These are phyloP conservation scores for Mucor indicus DNA, from an alignment of 371 early-diverging fungal species.

Conservation along the genomic window DNA sequence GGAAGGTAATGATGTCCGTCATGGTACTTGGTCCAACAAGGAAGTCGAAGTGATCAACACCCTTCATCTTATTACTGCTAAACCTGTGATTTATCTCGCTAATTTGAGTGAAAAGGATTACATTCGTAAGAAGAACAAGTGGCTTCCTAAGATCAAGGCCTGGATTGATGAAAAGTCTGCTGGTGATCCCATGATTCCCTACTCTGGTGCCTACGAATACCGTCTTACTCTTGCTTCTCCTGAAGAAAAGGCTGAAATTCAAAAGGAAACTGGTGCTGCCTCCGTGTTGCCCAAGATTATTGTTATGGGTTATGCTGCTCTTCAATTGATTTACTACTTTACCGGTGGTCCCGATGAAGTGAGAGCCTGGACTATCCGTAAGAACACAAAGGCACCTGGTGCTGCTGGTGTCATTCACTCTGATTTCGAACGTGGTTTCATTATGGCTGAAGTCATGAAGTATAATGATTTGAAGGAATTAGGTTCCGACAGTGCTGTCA, in stretches of 20 bases:
- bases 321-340: conserved; percentile 95
- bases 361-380: conserved; percentile 94
- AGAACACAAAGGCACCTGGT: conserved; percentile 90
- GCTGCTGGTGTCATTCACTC: conserved; percentile 92
- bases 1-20: conserved; percentile 80
- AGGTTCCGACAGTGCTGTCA: conserved; percentile 85
- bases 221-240: conserved; percentile 38
- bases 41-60: conserved; percentile 92
- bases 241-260: conserved; percentile 62
- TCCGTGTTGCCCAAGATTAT: conserved; percentile 91
- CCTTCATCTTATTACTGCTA: conserved; percentile 93
- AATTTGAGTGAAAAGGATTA: conserved; percentile 93
- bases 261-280: conserved; percentile 57
- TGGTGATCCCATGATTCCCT: conserved; percentile 90
- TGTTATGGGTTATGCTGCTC: conserved; percentile 85
- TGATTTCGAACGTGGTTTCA: conserved; percentile 97
- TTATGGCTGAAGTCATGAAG: conserved; percentile 97
- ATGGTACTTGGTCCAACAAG: conserved; percentile 87
- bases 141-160: conserved; percentile 83
- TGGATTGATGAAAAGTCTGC: conserved; percentile 90
- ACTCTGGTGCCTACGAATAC: conserved; percentile 83
- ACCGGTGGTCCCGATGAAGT: conserved; percentile 96
- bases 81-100: conserved; percentile 96
- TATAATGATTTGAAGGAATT: conserved; percentile 83
- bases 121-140: conserved; percentile 90